Evolutionary conservation across 257 asterid genomes (phyloP).

Genomic region (Solanum ossicruentum): DNA sequence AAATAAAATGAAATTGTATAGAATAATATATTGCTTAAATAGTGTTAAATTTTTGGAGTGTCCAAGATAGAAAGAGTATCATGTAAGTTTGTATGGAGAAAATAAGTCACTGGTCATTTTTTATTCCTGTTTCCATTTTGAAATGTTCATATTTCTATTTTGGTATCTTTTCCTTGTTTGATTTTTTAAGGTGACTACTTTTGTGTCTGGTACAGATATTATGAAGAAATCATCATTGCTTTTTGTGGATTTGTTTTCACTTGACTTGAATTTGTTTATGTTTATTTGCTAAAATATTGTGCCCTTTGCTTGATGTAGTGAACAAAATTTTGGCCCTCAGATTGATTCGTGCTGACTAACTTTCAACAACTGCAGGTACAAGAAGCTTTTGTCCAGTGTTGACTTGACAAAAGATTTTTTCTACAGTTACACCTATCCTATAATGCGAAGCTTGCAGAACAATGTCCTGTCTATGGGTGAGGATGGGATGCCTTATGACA

Average conservation of each 20-base stretch:
- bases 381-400: slow-evolving; percentile 93
- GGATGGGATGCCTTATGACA: slow-evolving; percentile 84
- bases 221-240: background rate
- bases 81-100: background rate
- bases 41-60: background rate
- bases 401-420: slow-evolving; percentile 95
- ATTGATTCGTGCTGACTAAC: background rate
- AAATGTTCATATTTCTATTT: background rate
- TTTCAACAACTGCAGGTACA: slow-evolving; percentile 61
- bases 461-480: slow-evolving; percentile 60
- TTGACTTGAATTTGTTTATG: background rate
- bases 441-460: slow-evolving; percentile 88
- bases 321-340: background rate
- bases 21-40: background rate
- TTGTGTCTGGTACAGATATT: background rate
- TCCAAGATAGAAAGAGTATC: background rate
- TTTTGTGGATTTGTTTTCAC: background rate
- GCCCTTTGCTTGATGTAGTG: background rate
- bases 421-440: slow-evolving; percentile 90
- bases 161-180: background rate
- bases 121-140: background rate
- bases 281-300: background rate
- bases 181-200: background rate
- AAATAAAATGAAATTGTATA: background rate
- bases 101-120: background rate